phyloP scores from a whole-genome alignment of 2,329 filamentous ascomycete genomes.

The Aspergillus fumigatiaffinis region DNA sequence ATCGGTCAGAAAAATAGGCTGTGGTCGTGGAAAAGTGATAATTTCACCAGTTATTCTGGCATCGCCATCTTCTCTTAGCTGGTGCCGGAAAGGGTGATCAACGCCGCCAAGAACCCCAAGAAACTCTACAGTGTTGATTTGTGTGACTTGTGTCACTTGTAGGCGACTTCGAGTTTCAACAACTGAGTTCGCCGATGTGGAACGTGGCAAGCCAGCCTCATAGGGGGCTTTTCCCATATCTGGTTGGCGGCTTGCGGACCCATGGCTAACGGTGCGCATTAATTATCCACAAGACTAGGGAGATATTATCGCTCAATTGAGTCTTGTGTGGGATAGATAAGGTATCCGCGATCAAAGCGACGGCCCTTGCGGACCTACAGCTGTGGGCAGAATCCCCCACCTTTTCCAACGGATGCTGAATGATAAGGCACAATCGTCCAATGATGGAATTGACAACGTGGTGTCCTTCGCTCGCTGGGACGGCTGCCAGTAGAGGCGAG shows the following conservation, averaged over 20 bases:
- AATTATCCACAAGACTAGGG: too few relatives aligned
- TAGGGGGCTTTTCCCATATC: too few relatives aligned
- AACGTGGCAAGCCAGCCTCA: too few relatives aligned
- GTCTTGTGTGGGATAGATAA: background rate
- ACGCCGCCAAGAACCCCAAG: background rate
- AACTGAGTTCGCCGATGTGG: too few relatives aligned
- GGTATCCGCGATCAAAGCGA: background rate
- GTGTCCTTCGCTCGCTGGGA: background rate
- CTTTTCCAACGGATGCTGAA: background rate
- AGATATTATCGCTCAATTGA: too few relatives aligned
- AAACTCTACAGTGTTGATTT: background rate
- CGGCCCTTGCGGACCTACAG: too few relatives aligned
- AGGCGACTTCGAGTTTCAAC: too few relatives aligned
- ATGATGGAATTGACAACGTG: background rate
- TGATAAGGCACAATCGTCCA: background rate
- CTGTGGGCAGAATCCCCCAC: too few relatives aligned
- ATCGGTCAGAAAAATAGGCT: background rate
- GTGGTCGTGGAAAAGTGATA: background rate
- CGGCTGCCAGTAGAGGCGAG: too few relatives aligned
- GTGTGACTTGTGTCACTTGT: background rate
- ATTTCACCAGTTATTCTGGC: background rate
- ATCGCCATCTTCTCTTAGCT: too few relatives aligned
- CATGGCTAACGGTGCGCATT: background rate
- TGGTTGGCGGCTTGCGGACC: background rate
- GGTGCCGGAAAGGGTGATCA: too few relatives aligned